Evolutionary conservation across 139 green algal genomes (phyloP).

Genomic region (Eudorina sp.): DNA sequence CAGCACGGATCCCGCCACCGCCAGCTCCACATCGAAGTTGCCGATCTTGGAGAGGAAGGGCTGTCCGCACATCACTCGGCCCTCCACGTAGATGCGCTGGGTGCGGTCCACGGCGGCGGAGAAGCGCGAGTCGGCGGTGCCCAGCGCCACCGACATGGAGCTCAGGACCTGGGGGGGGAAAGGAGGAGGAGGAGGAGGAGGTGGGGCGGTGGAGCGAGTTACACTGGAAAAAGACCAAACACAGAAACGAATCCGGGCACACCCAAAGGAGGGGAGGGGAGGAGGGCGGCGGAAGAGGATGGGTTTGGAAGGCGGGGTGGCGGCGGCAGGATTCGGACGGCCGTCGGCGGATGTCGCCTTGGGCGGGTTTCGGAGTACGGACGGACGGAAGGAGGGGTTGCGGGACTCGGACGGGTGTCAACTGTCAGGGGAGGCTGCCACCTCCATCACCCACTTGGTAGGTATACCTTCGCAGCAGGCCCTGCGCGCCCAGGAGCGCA

Average conservation of each 20-base stretch:
- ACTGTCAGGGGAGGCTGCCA: too few species aligned
- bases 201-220: too few species aligned
- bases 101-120: constrained; percentile 52
- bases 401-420: too few species aligned
- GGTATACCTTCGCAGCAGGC: too few species aligned
- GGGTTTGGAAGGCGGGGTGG: not conserved
- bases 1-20: constrained; percentile 80
- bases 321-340: not conserved
- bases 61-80: constrained; percentile 73
- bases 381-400: too few species aligned
- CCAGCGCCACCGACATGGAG: constrained; percentile 76
- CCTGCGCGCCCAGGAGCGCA: too few species aligned
- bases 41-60: constrained; percentile 93
- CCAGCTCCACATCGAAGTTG: constrained; percentile 91
- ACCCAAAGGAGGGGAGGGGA: not conserved
- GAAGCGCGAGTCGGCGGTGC: constrained; percentile 78
- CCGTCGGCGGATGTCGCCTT: too few species aligned
- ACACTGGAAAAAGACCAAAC: not conserved
- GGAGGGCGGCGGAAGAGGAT: not conserved
- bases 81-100: constrained; percentile 80
- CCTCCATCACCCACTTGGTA: too few species aligned
- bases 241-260: not conserved
- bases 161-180: constrained; percentile 68
- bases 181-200: not conserved
- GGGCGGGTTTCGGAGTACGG: too few species aligned